Base-by-base conservation (phyloP, 2,329 filamentous ascomycete species). In the Apiospora kogelbergensis region DNA sequence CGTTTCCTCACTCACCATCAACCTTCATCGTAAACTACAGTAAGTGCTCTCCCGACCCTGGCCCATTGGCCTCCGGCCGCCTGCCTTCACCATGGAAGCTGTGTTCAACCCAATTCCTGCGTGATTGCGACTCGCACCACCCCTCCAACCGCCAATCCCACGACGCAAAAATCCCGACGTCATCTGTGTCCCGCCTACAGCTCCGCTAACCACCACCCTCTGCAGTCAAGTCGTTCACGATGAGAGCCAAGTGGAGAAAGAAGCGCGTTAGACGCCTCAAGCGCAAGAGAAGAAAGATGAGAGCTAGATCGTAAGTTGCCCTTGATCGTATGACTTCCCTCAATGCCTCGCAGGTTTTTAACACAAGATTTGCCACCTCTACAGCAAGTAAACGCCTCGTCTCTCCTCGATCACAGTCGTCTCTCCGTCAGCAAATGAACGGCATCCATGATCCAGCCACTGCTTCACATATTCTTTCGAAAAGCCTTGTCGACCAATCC, bases 261-360 rank as follows among this genome's bases (percentile, higher is more conserved):
- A 98, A 98, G 95, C 90, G 95, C 84, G 94, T 97, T 86, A 89
- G 95, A 82, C 91, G 95, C 86, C 93, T 98, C 85, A 98, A 98
- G 92, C 92, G 94, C 84, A 98, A 98, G 94, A 93, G 95, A 89
- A 95, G 95, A 93, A 98, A 98, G 95, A 97, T 95, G 86, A 91
- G 95, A 84, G 95, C 95, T 80, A 88, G 95, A 88, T 94, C 91
- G 95, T 98, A 88, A 90, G 94, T 86, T 40, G 85, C 71, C 53
- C 7, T 0, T 30, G 2, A n/a, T 10, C 53, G 11, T 4, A 13
- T 6, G 20, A n/a, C 20, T 9, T 37, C 17, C n/a, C 53, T 53
- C 44, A 10, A 15, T 10, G 33, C 15, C 15, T 9, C 41, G 22
- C 41, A 45, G n/a, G 22, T 15, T 22, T 6, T n/a, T 42, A 46